Evolutionary conservation across 169 alveolate species (phyloP), one percentile per base, ranked within the genome.

Genomic region (Plasmodium knowlesi): DNA sequence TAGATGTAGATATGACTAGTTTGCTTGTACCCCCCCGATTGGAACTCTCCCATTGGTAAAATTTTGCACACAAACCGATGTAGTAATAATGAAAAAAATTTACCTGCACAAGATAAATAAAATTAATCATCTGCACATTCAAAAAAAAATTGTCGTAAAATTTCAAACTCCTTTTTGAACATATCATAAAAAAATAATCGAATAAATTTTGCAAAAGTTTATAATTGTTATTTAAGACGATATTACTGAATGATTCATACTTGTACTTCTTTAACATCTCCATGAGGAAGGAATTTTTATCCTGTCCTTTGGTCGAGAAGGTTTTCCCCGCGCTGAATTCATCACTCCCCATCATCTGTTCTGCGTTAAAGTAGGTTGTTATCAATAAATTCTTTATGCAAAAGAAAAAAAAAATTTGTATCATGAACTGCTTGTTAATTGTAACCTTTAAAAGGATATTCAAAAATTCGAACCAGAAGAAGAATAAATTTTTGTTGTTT

Each of bases 391-490:
- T 89, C 12, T 89, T 89, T 5, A 61, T 57, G 37, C 94, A 78
- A 61, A 89, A 79, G 54, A 89, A 89, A 89, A 81, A 79, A 89
- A 78, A 89, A 41, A 71, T 79, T 88, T 90, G 72, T 3, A 81
- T 82, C 92, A 76, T 78, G 43, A 89, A 72, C 82, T 93, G 79
- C 61, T 95, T 93, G 54, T 83, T 79, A 54, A 95, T 70, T 46
- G 94, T 89, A 0, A 82, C 93, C 83, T 85, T 92, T 82, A 79
- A 54, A 50, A 79, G 74, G 83, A 73, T 93, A 84, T 61, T 89
- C 92, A 54, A 85, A 92, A 89, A 92, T 91, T 39, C 78, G 80
- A 83, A 92, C 95, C 82, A 84, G 43, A 80, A 94, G 71, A 73
- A 94, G 37, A 74, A 43, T 61, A 71, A 79, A 79, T 81, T 89